Base-by-base conservation (phyloP, 2,329 filamentous ascomycete genomes). In the Ophiostoma angusticollis region DNA sequence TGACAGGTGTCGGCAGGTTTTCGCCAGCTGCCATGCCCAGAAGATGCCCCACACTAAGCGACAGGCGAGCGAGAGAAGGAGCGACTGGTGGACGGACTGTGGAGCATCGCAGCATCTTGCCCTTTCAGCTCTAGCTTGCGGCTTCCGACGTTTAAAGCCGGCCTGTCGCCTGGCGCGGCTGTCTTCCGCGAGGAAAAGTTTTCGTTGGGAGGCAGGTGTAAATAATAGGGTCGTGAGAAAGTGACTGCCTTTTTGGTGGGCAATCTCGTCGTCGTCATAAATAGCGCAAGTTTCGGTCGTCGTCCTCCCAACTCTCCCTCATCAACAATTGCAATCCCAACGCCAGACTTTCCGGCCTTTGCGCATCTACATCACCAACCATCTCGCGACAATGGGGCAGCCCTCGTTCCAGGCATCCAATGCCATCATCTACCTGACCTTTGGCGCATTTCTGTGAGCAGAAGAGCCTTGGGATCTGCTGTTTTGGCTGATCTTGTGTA, bases 351-450 rank as follows among this genome's bases (percentile, higher is more conserved):
- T 12, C 24, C 25, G 29, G 23, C 11, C 11, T 24, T n/a, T n/a
- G n/a, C n/a, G n/a, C n/a, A n/a, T n/a, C n/a, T 17, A 23, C 12
- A n/a, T 3, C 37, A 39, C 16, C 35, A 30, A 5, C 12, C 14
- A 19, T 7, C 14, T 17, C 42, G 33, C 38, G 11, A 44, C 12
- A 12, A 91, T 89, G 84, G 80, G 80, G 16, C 70, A 78, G 49
- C 82, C 81, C 42, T 87, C 84, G 2, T 74, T 67, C 40, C 63
- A 72, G 68, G 82, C 82, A 54, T 87, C 83, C 23, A 86, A 89
- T 65, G 82, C 82, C 66, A 67, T 89, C 56, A 80, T 91, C 55
- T 89, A 87, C 55, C 63, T 84, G 38, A 84, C 80, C 35, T 87
- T 86, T 63, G 80, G 71, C 47, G 65, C 68, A 35, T 91, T 91